Evolutionary conservation across 2,329 filamentous ascomycete genomes (phyloP).

Genomic region (Coniella lustricola): DNA sequence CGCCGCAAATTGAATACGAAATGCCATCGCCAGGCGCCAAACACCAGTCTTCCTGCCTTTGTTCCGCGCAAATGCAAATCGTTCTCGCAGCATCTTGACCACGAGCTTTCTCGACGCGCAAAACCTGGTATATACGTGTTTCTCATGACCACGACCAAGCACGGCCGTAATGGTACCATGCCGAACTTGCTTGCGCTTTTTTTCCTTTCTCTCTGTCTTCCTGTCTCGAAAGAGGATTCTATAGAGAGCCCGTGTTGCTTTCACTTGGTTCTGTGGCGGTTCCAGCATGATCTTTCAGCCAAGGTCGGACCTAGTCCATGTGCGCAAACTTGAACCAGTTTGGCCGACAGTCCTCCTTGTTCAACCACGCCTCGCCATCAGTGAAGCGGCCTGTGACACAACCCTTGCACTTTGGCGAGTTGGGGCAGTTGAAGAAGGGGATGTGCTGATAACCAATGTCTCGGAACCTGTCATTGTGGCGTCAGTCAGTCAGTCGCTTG

Average conservation of each 20-base stretch:
- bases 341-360: constrained; percentile 87
- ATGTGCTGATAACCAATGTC: constrained; percentile 99
- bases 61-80: constrained; percentile 11
- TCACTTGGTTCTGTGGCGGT: neutral
- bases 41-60: constrained; percentile 7
- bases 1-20: neutral
- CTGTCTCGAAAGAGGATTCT: too few relatives aligned
- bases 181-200: neutral
- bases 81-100: constrained; percentile 10
- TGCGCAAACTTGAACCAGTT: constrained; percentile 97
- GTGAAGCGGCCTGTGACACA: constrained; percentile 84
- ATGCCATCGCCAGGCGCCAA: constrained; percentile 13
- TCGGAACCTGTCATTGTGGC: constrained; percentile 67
- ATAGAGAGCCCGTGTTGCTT: too few relatives aligned
- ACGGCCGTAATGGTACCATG: too few relatives aligned
- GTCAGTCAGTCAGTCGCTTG: neutral
- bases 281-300: constrained; percentile 1
- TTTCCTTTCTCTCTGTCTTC: neutral
- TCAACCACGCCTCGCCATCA: constrained; percentile 77
- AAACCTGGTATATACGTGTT: constrained; percentile 5
- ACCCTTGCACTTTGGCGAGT: constrained; percentile 85
- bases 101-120: constrained; percentile 5
- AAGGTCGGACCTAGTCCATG: constrained; percentile 49
- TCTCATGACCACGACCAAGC: neutral
- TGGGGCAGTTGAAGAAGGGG: constrained; percentile 98